phyloP scores from a whole-genome alignment of 2,329 filamentous ascomycete genomes.

The Arthrobotrys iridis region DNA sequence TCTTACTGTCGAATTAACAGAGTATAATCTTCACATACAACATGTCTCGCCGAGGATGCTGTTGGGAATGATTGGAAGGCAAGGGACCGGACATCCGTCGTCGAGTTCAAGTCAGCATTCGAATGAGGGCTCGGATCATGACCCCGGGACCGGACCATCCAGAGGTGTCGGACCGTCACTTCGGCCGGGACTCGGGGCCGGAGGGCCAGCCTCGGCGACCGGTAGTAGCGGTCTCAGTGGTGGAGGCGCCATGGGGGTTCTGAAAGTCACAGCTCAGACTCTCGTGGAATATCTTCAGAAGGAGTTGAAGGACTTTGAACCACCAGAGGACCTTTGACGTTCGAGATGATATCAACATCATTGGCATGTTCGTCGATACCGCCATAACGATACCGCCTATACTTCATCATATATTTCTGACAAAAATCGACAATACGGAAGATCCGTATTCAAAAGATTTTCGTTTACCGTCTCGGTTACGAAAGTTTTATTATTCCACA shows the following conservation, averaged over 20 bases:
- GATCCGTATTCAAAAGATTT: neutral
- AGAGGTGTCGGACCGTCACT: constrained; percentile 40
- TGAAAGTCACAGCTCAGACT: constrained; percentile 58
- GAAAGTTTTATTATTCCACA: neutral
- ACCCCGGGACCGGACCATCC: constrained; percentile 43
- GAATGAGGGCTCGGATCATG: constrained; percentile 53
- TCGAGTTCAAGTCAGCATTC: constrained; percentile 57
- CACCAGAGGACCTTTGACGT: constrained; percentile 55
- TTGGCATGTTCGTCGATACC: neutral
- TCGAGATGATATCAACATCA: neutral
- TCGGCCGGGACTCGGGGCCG: constrained; percentile 23
- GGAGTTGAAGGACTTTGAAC: constrained; percentile 57
- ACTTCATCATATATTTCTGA: neutral
- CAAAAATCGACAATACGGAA: neutral
- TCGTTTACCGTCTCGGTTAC: neutral
- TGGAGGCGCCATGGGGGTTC: constrained; percentile 56
- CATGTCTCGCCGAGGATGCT: constrained; percentile 56
- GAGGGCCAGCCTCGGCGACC: constrained; percentile 37
- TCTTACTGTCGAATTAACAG: constrained; percentile 58
- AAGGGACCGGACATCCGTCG: constrained; percentile 53
- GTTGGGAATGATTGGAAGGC: constrained; percentile 57
- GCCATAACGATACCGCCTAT: too few relatives aligned
- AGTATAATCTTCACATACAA: constrained; percentile 58
- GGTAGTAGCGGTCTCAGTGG: constrained; percentile 49
- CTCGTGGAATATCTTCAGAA: constrained; percentile 58